Percentiles rank a stretch among this genome's conserved stretches.
These are phyloP conservation scores for Lipomyces chichibuensis DNA, from an alignment of 805 yeast genomes.

Conservation along the genomic window DNA sequence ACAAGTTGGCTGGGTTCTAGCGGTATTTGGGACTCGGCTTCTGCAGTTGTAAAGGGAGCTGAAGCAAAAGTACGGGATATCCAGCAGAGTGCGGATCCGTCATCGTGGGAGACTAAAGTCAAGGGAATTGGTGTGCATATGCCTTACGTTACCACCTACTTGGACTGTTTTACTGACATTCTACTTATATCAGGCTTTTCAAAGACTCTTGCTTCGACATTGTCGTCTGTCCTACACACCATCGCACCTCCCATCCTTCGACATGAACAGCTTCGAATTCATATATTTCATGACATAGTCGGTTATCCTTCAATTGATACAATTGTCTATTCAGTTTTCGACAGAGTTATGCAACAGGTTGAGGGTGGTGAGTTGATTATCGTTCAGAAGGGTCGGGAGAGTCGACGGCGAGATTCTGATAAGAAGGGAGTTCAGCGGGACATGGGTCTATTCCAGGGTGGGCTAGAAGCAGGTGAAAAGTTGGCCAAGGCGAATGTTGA, in stretches of 20 bases:
- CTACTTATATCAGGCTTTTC: conserved; percentile 34
- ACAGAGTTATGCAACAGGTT: conserved; percentile 62
- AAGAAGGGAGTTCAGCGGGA: conserved; percentile 46
- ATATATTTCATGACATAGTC: conserved; percentile 52
- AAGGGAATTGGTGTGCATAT: conserved; percentile 33
- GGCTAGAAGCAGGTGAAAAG: conserved; percentile 81
- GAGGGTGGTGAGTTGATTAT: conserved; percentile 66
- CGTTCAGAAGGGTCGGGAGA: conserved; percentile 52
- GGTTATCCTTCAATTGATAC: conserved; percentile 54
- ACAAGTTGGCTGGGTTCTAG: conserved; percentile 39
- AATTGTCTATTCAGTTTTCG: conserved; percentile 55
- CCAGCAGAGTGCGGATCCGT: conserved; percentile 41
- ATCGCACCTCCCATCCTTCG: conserved; percentile 51
- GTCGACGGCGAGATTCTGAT: conserved; percentile 45
- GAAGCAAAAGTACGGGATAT: conserved; percentile 48
- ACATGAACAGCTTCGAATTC: conserved; percentile 50
- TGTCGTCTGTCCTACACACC: conserved; percentile 47
- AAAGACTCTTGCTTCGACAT: conserved; percentile 42
- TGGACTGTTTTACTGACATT: conserved; percentile 33
- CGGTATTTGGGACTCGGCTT: conserved; percentile 49
- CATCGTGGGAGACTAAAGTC: conserved; percentile 37
- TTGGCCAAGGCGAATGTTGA: conserved; percentile 79
- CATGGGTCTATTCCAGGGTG: conserved; percentile 75
- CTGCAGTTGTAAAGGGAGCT: conserved; percentile 49
- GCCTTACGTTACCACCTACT: conserved; percentile 20